Percentiles rank a stretch among this genome's conserved stretches.
Conservation (phyloP, 2,329 filamentous ascomycete species). For the Saccharata proteae region DNA sequence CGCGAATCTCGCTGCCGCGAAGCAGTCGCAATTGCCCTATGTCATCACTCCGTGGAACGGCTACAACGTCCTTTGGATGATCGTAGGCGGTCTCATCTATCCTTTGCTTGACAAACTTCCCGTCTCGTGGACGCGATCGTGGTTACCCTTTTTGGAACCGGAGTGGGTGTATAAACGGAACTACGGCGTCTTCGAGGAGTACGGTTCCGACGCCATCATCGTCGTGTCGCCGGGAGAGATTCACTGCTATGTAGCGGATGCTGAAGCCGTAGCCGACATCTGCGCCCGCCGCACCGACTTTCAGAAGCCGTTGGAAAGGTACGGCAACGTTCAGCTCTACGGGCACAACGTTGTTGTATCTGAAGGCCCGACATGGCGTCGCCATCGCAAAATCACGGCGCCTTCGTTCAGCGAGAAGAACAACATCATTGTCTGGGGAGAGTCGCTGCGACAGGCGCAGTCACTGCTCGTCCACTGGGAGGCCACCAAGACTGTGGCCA, state of each 20-base stretch:
- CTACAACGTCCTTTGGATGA: constrained; percentile 43
- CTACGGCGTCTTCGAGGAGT: constrained; percentile 44
- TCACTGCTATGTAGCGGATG: constrained; percentile 46
- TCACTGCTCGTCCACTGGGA: constrained; percentile 21
- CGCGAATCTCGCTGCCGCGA: constrained; percentile 32
- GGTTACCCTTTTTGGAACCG: constrained; percentile 45
- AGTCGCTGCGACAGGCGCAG: constrained; percentile 49
- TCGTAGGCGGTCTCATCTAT: constrained; percentile 42
- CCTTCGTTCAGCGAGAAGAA: constrained; percentile 69
- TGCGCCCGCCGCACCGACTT: constrained; percentile 57
- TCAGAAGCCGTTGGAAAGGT: constrained; percentile 52
- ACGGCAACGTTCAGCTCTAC: constrained; percentile 50
- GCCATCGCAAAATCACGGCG: constrained; percentile 59
- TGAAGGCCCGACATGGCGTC: constrained; percentile 57
- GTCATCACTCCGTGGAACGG: constrained; percentile 31
- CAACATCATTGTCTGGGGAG: constrained; percentile 52
- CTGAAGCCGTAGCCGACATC: constrained; percentile 55
- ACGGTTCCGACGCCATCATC: constrained; percentile 51
- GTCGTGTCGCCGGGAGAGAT: constrained; percentile 47
- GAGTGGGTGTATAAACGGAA: constrained; percentile 49
- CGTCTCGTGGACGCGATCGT: constrained; percentile 41
- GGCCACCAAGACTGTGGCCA: constrained; percentile 34
- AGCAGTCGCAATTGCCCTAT: constrained; percentile 34
- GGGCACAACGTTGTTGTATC: constrained; percentile 61
- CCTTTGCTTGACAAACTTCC: constrained; percentile 46